Evolutionary conservation across 768 basidiomycete genomes (phyloP).

Genomic region (Mrakia frigida): DNA sequence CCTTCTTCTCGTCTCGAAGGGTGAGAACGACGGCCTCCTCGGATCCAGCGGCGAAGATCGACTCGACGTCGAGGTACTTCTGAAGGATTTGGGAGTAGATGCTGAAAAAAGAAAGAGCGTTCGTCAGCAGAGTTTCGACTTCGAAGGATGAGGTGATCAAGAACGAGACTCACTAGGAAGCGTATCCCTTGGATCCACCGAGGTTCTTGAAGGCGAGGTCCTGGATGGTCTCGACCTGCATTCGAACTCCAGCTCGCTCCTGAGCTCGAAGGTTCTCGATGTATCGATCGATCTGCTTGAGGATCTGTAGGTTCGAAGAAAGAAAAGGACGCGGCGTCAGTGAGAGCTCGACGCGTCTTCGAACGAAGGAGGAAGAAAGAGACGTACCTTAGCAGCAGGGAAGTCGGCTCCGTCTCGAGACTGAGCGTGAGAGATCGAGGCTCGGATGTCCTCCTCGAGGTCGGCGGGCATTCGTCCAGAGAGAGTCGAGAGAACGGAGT

Average conservation of each 20-base stretch:
- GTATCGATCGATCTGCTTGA: conserved; percentile 79
- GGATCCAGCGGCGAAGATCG: conserved; percentile 26
- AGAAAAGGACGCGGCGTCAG: not conserved
- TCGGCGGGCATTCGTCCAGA: conserved; percentile 89
- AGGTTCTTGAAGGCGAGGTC: conserved; percentile 74
- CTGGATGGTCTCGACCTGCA: conserved; percentile 63
- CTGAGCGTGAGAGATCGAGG: conserved; percentile 69
- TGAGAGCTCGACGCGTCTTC: not conserved
- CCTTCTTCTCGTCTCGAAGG: conserved; percentile 87
- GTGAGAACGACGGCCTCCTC: conserved; percentile 32
- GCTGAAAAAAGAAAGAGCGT: not conserved
- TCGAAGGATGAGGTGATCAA: not conserved
- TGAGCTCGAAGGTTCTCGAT: conserved; percentile 71
- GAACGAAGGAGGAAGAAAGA: too few relatives aligned
- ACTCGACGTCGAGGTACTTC: conserved; percentile 32
- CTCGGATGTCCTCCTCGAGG: conserved; percentile 78
- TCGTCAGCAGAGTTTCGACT: not conserved
- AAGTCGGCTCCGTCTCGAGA: conserved; percentile 69
- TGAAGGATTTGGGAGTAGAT: conserved; percentile 28
- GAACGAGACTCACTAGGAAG: conserved; percentile 19
- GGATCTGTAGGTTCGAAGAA: conserved; percentile 39
- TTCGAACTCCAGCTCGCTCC: conserved; percentile 73
- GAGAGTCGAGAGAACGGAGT: conserved; percentile 74
- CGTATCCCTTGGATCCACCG: conserved; percentile 79
- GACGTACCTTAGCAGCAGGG: conserved; percentile 67